A percentile compares a stretch with the other conserved stretches of the same genome.
phyloP scores from a whole-genome alignment of 2,329 filamentous ascomycete species.

The Cladosporium halotolerans region DNA sequence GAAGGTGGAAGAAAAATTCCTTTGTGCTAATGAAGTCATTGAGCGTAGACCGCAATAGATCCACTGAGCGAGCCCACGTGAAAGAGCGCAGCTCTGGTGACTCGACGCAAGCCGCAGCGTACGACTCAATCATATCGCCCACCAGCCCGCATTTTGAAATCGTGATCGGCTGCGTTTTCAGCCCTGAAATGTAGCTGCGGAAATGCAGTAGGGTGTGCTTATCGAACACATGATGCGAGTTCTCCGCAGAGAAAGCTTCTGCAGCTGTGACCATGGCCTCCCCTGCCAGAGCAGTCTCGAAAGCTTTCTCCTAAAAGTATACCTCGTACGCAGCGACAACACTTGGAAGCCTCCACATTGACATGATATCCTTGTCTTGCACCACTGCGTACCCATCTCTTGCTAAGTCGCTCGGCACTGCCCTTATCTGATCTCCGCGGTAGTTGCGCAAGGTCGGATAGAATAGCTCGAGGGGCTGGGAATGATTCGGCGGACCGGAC shows the following conservation, averaged over 20 bases:
- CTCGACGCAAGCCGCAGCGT: not conserved
- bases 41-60: conserved; percentile 1
- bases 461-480: conserved; percentile 18
- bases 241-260: conserved; percentile 21
- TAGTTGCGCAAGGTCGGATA: conserved; percentile 17
- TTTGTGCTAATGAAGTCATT: conserved; percentile 17
- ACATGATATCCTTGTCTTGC: conserved; percentile 22
- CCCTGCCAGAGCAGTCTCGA: conserved; percentile 19
- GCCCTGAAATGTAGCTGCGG: conserved; percentile 10
- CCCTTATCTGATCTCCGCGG: conserved; percentile 4
- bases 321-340: conserved; percentile 18
- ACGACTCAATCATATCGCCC: conserved; percentile 17
- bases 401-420: conserved; percentile 10
- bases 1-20: conserved; percentile 19
- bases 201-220: conserved; percentile 6
- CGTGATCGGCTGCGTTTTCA: conserved; percentile 19
- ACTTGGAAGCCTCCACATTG: conserved; percentile 20
- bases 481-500: conserved; percentile 15
- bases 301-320: conserved; percentile 24
- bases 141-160: conserved; percentile 19
- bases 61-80: not conserved
- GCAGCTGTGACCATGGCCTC: conserved; percentile 20
- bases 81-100: not conserved
- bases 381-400: conserved; percentile 16
- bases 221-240: not conserved